phyloP scores from a whole-genome alignment of 495 filamentous ascomycete genomes.

The Wilcoxina mikolae region DNA sequence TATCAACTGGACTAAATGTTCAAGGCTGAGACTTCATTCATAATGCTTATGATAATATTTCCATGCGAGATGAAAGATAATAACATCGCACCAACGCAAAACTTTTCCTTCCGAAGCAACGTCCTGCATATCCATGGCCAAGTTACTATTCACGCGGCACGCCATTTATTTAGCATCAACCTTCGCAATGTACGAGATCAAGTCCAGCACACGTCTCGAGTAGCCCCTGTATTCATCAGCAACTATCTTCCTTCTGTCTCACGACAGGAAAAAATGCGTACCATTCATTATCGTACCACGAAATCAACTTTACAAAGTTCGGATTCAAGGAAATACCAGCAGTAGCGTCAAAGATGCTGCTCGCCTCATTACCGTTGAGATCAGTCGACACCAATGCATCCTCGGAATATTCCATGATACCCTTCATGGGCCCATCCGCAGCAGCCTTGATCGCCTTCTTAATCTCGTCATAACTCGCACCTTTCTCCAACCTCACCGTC shows the following conservation, averaged over 20 bases:
- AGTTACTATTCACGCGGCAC: not conserved
- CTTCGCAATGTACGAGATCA: constrained; percentile 83
- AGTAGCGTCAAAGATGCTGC: constrained; percentile 98
- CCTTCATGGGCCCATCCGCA: constrained; percentile 62
- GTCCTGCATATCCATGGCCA: too few species aligned
- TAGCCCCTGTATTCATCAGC: constrained; percentile 47
- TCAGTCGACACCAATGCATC: constrained; percentile 91
- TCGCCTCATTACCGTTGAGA: constrained; percentile 74
- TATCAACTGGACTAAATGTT: too few species aligned
- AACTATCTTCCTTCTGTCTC: not conserved
- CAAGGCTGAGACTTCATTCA: too few species aligned
- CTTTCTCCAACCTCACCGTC: constrained; percentile 84
- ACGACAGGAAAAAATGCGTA: not conserved
- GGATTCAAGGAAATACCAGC: constrained; percentile 94
- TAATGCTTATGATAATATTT: too few species aligned
- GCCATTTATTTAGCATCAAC: constrained; percentile 43
- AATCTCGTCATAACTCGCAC: constrained; percentile 80
- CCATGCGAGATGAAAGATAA: too few species aligned
- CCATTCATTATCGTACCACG: constrained; percentile 96
- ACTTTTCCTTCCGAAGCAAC: too few species aligned
- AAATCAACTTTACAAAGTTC: constrained; percentile 96
- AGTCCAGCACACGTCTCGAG: constrained; percentile 94
- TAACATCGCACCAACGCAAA: too few species aligned
- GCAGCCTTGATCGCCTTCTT: constrained; percentile 82
- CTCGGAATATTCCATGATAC: constrained; percentile 86